A percentile compares a stretch with the other conserved stretches of the same genome.
These are phyloP conservation scores for Geotrichum bryndzae DNA, from an alignment of 1,139 yeast species.

Conservation along the genomic window DNA sequence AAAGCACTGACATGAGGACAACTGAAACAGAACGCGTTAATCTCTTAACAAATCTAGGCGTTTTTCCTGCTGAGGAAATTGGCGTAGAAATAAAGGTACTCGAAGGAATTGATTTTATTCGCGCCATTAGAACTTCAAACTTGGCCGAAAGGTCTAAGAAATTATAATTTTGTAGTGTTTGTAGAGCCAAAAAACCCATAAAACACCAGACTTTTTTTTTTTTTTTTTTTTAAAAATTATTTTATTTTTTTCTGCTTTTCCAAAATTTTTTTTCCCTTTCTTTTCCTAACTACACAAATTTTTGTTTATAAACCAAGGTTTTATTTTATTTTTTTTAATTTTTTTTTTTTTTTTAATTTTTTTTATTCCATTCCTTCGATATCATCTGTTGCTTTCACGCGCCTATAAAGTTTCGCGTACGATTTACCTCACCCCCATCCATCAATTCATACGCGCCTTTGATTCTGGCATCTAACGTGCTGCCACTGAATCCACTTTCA, in stretches of 20 bases:
- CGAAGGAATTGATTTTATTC: not conserved
- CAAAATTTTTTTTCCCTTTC: not conserved
- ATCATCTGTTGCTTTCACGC: not conserved
- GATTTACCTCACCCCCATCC: not conserved
- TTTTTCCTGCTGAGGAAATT: not conserved
- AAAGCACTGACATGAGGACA: not conserved
- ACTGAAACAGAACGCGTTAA: too few species aligned
- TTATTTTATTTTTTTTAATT: too few species aligned
- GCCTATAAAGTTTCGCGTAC: not conserved
- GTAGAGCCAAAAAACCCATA: not conserved
- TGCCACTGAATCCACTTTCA: not conserved
- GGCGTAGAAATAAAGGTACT: not conserved
- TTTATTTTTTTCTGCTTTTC: not conserved
- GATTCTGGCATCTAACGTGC: not conserved
- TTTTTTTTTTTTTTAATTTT: not conserved
- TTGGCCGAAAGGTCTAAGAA: not conserved
- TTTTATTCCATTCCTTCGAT: not conserved
- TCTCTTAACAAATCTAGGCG: not conserved
- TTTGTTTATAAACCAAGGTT: not conserved
- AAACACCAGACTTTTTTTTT: not conserved
- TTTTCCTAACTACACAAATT: not conserved
- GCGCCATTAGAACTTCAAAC: not conserved
- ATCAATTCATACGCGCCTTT: not conserved
- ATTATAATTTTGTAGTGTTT: not conserved
- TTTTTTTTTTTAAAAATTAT: not conserved